Evolutionary conservation across 306 rosid genomes (phyloP).

Genomic region (Comarum palustre): DNA sequence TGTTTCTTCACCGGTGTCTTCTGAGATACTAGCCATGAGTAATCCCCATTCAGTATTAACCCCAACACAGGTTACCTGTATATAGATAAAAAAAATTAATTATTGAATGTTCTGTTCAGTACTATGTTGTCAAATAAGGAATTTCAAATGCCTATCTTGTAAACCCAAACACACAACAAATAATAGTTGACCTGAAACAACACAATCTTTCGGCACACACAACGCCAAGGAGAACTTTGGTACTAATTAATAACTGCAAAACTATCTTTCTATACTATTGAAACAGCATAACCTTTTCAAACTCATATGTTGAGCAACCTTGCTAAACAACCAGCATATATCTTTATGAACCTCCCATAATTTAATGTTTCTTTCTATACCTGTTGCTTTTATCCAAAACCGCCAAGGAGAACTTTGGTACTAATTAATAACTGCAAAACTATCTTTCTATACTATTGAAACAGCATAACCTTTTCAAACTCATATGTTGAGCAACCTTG

Average conservation of each 20-base stretch:
- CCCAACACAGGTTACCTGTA: slow-evolving; percentile 88
- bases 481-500: neutral
- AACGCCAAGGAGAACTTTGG: neutral
- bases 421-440: neutral
- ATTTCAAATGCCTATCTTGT: neutral
- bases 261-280: neutral
- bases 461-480: neutral
- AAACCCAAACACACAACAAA: neutral
- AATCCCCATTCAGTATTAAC: slow-evolving; percentile 97
- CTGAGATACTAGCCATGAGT: slow-evolving; percentile 98
- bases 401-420: neutral
- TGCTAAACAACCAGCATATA: neutral
- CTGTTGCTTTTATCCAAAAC: neutral
- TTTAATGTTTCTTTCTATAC: neutral
- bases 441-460: neutral
- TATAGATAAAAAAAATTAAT: slow-evolving; percentile 2
- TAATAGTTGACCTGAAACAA: neutral
- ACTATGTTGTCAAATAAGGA: neutral
- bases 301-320: neutral
- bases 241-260: neutral
- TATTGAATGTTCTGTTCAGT: neutral
- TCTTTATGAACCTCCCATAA: neutral
- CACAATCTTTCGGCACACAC: neutral
- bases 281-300: neutral
- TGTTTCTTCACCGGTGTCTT: slow-evolving; percentile 97